A percentile compares a stretch with the other conserved stretches of the same genome.
Evolutionary conservation across 805 yeast genomes (phyloP).

Genomic region (Starmerella geochares): DNA sequence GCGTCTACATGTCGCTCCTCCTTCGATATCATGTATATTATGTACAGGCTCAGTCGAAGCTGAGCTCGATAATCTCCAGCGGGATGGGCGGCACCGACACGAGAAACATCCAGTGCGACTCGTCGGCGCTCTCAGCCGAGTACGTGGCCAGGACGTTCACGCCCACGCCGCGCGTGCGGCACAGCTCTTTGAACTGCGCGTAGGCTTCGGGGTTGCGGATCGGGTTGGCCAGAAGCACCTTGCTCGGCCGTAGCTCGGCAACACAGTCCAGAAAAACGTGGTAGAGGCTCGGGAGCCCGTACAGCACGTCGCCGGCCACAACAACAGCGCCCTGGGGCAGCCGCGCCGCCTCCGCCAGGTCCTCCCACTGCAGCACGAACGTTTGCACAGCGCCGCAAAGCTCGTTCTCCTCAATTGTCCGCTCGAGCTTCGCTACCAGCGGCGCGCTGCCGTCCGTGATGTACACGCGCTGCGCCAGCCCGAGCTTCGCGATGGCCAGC

Average conservation of each 20-base stretch:
- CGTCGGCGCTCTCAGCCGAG: constrained; percentile 7
- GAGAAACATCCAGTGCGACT: constrained; percentile 17
- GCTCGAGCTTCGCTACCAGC: constrained; percentile 5
- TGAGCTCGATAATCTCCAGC: constrained; percentile 14
- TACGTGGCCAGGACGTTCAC: not conserved
- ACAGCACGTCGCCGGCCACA: constrained; percentile 21
- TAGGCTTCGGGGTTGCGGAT: constrained; percentile 15
- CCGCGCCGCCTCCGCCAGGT: constrained; percentile 1
- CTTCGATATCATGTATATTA: too few relatives aligned
- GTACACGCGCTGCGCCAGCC: not conserved
- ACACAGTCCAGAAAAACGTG: constrained; percentile 8
- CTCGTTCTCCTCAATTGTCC: not conserved
- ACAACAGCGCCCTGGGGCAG: constrained; percentile 12
- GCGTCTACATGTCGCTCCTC: too few relatives aligned
- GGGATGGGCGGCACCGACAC: constrained; percentile 20
- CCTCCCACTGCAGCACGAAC: constrained; percentile 16
- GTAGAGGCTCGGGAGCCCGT: constrained; percentile 14
- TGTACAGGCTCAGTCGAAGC: not conserved
- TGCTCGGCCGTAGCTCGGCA: constrained; percentile 7
- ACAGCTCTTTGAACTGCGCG: constrained; percentile 10
- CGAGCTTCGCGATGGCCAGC: constrained; percentile 14
- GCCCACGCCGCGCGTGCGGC: not conserved
- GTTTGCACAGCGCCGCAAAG: not conserved
- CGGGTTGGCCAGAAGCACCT: constrained; percentile 15
- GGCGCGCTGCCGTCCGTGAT: constrained; percentile 19